These are phyloP conservation scores for Bretziella fagacearum DNA, from an alignment of 2,329 filamentous ascomycete species.

Conservation along the genomic window DNA sequence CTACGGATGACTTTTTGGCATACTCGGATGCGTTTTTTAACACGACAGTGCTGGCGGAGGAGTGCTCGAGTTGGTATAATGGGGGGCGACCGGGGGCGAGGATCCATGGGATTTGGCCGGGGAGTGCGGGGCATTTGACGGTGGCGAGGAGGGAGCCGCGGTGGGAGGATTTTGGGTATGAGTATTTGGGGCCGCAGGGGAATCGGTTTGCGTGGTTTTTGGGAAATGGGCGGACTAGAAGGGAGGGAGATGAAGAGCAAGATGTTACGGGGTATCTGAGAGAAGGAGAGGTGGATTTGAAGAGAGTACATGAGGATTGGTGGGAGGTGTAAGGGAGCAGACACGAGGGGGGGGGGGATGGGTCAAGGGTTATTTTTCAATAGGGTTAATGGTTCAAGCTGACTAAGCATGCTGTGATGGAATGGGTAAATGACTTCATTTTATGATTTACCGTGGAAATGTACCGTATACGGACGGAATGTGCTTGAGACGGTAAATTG, in stretches of 20 bases:
- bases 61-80: slow-evolving; percentile 58
- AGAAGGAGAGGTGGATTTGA: slow-evolving; percentile 40
- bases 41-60: slow-evolving; percentile 38
- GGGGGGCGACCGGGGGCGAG: slow-evolving; percentile 43
- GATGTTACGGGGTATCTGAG: slow-evolving; percentile 50
- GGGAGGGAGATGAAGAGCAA: slow-evolving; percentile 36
- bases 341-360: background rate
- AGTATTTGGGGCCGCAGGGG: slow-evolving; percentile 27
- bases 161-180: slow-evolving; percentile 39
- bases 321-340: slow-evolving; percentile 23
- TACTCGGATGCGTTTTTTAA: slow-evolving; percentile 41
- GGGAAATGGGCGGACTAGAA: slow-evolving; percentile 48
- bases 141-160: slow-evolving; percentile 36
- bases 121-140: slow-evolving; percentile 45
- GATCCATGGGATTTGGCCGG: slow-evolving; percentile 54
- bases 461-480: too few relatives aligned
- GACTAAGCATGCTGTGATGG: background rate
- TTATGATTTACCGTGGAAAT: too few relatives aligned
- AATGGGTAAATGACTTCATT: background rate
- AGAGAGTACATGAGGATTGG: slow-evolving; percentile 51
- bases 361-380: background rate
- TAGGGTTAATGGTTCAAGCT: background rate
- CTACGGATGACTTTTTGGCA: slow-evolving; percentile 46
- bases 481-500: too few relatives aligned
- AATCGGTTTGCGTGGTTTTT: slow-evolving; percentile 45